A percentile compares a stretch with the other conserved stretches of the same genome.
phyloP scores from a whole-genome alignment of 345 rosid genomes.

The Lepidium africanum region DNA sequence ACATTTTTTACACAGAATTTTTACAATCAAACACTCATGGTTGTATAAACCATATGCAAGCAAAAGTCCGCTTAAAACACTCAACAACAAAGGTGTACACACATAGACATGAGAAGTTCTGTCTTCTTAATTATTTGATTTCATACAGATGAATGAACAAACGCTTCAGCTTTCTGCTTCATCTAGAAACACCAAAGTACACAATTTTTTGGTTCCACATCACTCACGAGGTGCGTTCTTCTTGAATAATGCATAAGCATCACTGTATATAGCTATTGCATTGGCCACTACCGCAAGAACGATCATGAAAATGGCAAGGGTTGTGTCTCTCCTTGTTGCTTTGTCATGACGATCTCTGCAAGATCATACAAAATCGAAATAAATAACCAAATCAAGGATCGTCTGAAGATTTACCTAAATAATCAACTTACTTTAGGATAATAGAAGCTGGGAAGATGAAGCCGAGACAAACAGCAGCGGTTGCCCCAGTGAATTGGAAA shows the following conservation, averaged over 20 bases:
- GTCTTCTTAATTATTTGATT: constrained; percentile 18
- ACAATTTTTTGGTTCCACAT: neutral
- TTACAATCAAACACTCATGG: constrained; percentile 8
- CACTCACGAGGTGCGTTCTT: constrained; percentile 26
- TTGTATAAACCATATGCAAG: constrained; percentile 5
- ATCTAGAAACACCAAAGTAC: neutral
- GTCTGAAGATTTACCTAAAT: neutral
- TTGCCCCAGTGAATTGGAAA: constrained; percentile 64
- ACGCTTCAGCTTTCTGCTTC: neutral
- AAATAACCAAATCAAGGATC: neutral
- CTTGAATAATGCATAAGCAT: constrained; percentile 48
- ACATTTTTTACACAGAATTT: constrained; percentile 12
- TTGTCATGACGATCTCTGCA: constrained; percentile 45
- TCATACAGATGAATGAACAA: neutral
- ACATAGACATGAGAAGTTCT: neutral
- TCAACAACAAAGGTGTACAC: constrained; percentile 8
- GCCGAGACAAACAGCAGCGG: constrained; percentile 60
- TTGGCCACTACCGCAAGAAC: constrained; percentile 52
- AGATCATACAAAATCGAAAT: neutral
- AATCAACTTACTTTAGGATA: constrained; percentile 36
- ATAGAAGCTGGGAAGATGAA: constrained; percentile 60
- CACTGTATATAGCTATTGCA: constrained; percentile 48
- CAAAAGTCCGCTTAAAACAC: constrained; percentile 10
- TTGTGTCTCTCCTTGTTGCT: constrained; percentile 45
- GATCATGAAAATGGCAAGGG: constrained; percentile 40